phyloP scores from a whole-genome alignment of 768 basidiomycete genomes.

The Scleroderma citrinum region DNA sequence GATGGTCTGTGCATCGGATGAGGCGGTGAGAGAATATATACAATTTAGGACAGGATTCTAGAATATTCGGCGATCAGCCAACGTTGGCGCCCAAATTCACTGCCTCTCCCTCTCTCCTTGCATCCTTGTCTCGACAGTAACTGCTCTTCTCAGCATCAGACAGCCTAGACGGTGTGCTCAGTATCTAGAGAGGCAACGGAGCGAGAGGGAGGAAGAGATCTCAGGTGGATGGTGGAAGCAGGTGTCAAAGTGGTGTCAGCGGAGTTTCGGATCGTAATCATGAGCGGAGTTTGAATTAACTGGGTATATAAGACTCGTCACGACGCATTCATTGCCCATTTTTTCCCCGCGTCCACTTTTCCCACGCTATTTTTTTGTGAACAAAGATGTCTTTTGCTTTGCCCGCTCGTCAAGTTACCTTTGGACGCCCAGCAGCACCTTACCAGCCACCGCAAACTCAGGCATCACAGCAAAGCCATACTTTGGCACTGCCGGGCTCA shows the following conservation, averaged over 20 bases:
- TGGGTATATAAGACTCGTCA: constrained; percentile 23
- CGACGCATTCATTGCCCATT: constrained; percentile 5
- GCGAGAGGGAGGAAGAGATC: too few species aligned
- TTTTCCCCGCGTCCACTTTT: constrained; percentile 22
- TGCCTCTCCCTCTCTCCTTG: background rate
- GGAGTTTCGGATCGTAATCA: constrained; percentile 12
- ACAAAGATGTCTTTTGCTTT: constrained; percentile 53
- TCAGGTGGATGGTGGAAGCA: too few species aligned
- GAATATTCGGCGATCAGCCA: constrained; percentile 20
- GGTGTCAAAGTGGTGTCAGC: constrained; percentile 11
- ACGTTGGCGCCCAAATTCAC: background rate
- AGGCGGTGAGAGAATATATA: constrained; percentile 9
- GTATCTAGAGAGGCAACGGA: too few species aligned
- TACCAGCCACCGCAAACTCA: constrained; percentile 37
- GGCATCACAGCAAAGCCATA: constrained; percentile 36
- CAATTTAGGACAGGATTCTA: constrained; percentile 18
- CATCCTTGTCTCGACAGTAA: too few species aligned
- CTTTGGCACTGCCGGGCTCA: constrained; percentile 49
- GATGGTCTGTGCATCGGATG: background rate
- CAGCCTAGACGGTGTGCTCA: too few species aligned
- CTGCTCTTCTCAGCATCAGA: too few species aligned
- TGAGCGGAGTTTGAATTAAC: constrained; percentile 26
- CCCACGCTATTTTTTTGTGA: constrained; percentile 14
- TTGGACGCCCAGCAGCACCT: constrained; percentile 56
- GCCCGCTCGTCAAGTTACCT: constrained; percentile 74